Base-by-base conservation (phyloP, 2,329 filamentous ascomycete genomes). In the Calycina herbarum region DNA sequence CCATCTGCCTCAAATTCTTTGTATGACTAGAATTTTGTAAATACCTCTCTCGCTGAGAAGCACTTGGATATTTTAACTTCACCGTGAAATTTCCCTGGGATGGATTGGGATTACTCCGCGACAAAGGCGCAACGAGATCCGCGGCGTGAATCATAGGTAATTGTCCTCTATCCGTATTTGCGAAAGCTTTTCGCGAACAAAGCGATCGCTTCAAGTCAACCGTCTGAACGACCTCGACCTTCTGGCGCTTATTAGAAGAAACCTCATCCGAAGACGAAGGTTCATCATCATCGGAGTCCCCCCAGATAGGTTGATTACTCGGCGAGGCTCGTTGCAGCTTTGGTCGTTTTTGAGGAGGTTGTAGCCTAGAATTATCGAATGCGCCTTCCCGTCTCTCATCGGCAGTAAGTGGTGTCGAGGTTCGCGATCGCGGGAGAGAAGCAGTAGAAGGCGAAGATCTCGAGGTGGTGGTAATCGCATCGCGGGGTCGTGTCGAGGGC, bases 1-100 rank as follows among this genome's bases (percentile, higher is more conserved):
- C 24, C 48, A 15, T 54, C 48, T 54, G 20, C 20, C 48, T 10
- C 10, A 7, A 24, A 13, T 24, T 2, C 27, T 24, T 13, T 54
- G 27, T 10, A 8, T 24, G 48, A 27, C 48, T 3, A 54, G 48
- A 29, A 54, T 24, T 13, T 54, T 24, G 48, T 24, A 56, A 35
- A 61, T 80, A 91, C 87, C 83, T 86, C 78, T 95, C 92, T 62
- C 85, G 85, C 60, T 83, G 83, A 64, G 87, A 85, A 68, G 83
- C 81, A 76, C 92, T 94, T 10, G 95, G 94, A 77, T 98, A 98
- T 77, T 95, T 91, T 71, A 98, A 80, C 74, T 89, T 82, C 66
- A 96, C 85, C 11, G 78, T 80, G 6, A 88, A 82, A 66, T 86
- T 81, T 59, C 81, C 78, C 11, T 54, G 42, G 59, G 79, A 78